Base-by-base conservation (phyloP, 331 rosid genomes). In the Pyrus hybrid region DNA sequence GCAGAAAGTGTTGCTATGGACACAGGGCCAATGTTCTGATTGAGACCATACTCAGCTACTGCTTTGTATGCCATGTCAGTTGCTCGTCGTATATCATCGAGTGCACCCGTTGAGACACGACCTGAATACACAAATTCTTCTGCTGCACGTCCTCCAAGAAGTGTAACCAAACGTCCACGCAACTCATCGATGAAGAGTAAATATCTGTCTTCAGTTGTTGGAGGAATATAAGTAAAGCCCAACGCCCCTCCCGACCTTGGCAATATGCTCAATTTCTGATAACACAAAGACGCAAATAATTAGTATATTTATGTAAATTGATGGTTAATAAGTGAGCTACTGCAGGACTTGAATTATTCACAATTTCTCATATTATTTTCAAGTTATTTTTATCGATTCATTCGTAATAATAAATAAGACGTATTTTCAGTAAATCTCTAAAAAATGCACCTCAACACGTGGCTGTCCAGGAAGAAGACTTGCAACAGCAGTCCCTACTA, bases 1-100 rank as follows among this genome's bases (percentile, higher is more conserved):
- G 85, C 84, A 73, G 90, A 84, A 64, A 95, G 93, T 13, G 93
- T 90, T 69, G 93, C 84, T 74, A 95, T 85, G 64, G 99, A 95
- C 49, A 95, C 85, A 54, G 99, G 99, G 76, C 99, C 99, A 58
- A 95, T 92, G 16, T 86, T 90, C 84, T 80, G 81, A 87, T 87
- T 95, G 63, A 95, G 96, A 76, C 99, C 99, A 89, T 92, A 95
- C 80, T 95, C 99, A 76, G 99, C 97, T 56, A 92, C 91, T 60
- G 99, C 99, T 85, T 95, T 95, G 89, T 95, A 95, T 28, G 99
- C 99, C 93, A 95, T 86, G 86, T 92, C 99, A 53, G 99, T 95
- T 28, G 97, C 99, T 77, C 99, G 89, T 8, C 93, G 86, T 62
- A 95, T 95, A 82, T 95, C 99, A 86, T 95, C 99, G 78, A 92